Evolutionary conservation across 2,329 filamentous ascomycete genomes (phyloP).

Genomic region (Sporothrix euskadiensis): DNA sequence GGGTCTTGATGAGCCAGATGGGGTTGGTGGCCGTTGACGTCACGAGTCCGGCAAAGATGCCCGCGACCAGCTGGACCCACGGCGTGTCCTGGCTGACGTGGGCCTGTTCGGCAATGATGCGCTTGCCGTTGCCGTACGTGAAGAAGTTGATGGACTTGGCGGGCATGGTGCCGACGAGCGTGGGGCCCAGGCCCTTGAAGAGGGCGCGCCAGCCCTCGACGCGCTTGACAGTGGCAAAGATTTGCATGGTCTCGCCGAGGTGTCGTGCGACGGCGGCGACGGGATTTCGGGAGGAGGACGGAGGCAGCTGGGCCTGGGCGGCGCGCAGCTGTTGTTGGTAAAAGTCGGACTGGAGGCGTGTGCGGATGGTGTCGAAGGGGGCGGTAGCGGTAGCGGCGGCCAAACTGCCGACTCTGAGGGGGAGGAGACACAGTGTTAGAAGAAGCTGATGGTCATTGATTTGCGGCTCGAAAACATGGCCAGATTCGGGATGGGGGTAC

Average conservation of each 20-base stretch:
- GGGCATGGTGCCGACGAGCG: slow-evolving; percentile 84
- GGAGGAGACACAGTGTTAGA: background rate
- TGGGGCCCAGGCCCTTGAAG: slow-evolving; percentile 91
- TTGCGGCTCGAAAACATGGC: too few relatives aligned
- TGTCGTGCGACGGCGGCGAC: slow-evolving; percentile 69
- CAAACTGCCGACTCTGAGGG: slow-evolving; percentile 76
- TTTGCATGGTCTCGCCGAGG: slow-evolving; percentile 81
- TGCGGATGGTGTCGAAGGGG: slow-evolving; percentile 91
- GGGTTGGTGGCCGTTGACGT: slow-evolving; percentile 93
- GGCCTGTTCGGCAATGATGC: slow-evolving; percentile 72
- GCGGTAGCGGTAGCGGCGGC: slow-evolving; percentile 89
- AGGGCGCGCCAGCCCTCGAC: slow-evolving; percentile 82
- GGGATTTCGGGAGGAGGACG: slow-evolving; percentile 52
- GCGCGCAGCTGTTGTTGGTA: slow-evolving; percentile 81
- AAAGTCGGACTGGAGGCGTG: slow-evolving; percentile 88
- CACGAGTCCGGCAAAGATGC: slow-evolving; percentile 74
- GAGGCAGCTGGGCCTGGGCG: slow-evolving; percentile 59
- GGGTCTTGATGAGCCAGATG: slow-evolving; percentile 95
- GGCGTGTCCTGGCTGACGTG: slow-evolving; percentile 67
- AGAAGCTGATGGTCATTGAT: too few relatives aligned
- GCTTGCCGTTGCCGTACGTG: slow-evolving; percentile 89
- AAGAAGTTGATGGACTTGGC: slow-evolving; percentile 92
- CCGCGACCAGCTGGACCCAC: slow-evolving; percentile 76
- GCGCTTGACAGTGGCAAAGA: slow-evolving; percentile 76
- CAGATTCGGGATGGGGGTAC: background rate